These are phyloP conservation scores for Trichothecium roseum DNA, from an alignment of 2,329 filamentous ascomycete genomes.

Conservation along the genomic window DNA sequence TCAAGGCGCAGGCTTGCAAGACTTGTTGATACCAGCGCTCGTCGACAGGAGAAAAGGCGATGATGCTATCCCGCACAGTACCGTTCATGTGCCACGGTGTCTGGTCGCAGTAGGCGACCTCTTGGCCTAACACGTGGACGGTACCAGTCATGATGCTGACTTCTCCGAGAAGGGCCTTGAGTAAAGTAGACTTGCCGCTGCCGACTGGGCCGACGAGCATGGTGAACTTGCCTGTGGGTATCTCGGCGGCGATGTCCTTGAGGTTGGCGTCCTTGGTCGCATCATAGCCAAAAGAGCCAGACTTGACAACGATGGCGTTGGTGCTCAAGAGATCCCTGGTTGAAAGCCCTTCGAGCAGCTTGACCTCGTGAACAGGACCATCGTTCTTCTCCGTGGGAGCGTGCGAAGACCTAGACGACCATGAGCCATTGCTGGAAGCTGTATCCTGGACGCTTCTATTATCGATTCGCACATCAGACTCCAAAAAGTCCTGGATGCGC, in stretches of 20 bases:
- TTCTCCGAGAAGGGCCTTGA: conserved; percentile 21
- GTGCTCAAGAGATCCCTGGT: not conserved
- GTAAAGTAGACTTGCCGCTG: conserved; percentile 22
- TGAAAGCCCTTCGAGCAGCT: not conserved
- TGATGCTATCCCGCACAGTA: conserved; percentile 20
- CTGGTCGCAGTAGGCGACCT: conserved; percentile 16
- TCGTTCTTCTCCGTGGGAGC: not conserved
- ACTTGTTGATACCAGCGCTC: conserved; percentile 17
- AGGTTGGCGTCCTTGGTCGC: not conserved
- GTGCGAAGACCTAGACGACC: not conserved
- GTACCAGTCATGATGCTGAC: conserved; percentile 9
- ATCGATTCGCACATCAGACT: not conserved
- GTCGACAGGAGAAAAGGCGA: conserved; percentile 15
- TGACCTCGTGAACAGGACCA: not conserved
- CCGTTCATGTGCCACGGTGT: conserved; percentile 17
- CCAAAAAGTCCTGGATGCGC: conserved; percentile 10
- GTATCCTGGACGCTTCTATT: not conserved
- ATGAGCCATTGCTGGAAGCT: not conserved
- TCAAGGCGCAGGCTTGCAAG: conserved; percentile 11
- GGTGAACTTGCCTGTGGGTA: conserved; percentile 12
- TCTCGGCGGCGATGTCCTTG: not conserved
- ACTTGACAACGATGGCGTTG: not conserved
- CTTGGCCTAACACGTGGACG: conserved; percentile 11
- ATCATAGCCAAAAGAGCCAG: conserved; percentile 3
- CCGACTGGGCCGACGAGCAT: conserved; percentile 25